phyloP scores from a whole-genome alignment of 73 alveolate species.

The Paramecium sonneborni region DNA sequence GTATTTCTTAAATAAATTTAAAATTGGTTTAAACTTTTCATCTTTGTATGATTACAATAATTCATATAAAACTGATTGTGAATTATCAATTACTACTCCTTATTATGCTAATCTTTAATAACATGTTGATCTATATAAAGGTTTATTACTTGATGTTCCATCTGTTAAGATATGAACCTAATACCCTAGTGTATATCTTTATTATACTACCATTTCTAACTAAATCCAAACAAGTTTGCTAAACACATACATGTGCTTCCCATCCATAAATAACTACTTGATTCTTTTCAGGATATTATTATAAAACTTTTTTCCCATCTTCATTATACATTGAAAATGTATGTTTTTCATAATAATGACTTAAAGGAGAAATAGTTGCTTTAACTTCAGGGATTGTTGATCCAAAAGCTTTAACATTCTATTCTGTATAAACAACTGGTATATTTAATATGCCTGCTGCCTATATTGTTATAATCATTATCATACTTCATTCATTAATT shows the following conservation, averaged over 20 bases:
- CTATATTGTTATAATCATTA: not conserved
- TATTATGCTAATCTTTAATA: not conserved
- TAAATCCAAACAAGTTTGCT: not conserved
- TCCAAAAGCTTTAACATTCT: conserved; percentile 5
- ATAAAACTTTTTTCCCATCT: not conserved
- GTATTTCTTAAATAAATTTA: conserved; percentile 12
- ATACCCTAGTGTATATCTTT: not conserved
- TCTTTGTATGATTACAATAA: conserved; percentile 9
- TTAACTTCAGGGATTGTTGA: not conserved
- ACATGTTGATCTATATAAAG: conserved; percentile 38
- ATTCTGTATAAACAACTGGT: not conserved
- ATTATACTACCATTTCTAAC: not conserved
- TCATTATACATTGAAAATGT: not conserved
- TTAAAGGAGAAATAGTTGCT: not conserved
- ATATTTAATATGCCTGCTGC: not conserved
- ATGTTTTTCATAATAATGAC: not conserved
- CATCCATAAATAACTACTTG: conserved; percentile 11
- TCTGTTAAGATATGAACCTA: conserved; percentile 55
- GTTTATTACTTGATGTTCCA: conserved; percentile 55
- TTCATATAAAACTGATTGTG: conserved; percentile 44
- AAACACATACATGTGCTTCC: conserved; percentile 8
- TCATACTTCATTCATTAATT: not conserved
- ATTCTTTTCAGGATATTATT: not conserved
- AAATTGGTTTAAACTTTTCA: conserved; percentile 54
- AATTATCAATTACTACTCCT: conserved; percentile 34